Percentiles rank a stretch among this genome's conserved stretches.
Evolutionary conservation across 2,329 filamentous ascomycete genomes (phyloP).

Genomic region (Nigrograna mackinnonii): DNA sequence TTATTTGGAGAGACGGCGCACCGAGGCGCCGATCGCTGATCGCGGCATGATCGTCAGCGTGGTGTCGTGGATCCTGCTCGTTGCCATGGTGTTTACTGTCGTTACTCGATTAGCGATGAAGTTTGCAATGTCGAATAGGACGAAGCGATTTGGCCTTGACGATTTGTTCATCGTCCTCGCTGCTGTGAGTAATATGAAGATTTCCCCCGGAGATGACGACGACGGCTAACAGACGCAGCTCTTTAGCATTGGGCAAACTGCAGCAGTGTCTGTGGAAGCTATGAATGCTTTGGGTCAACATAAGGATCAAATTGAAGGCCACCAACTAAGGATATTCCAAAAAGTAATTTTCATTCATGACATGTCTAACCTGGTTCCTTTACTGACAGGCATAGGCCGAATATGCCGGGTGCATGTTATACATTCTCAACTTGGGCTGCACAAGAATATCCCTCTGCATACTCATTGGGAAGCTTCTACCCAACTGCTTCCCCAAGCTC

Average conservation of each 20-base stretch:
- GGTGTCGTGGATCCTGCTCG: conserved; percentile 31
- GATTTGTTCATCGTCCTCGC: conserved; percentile 29
- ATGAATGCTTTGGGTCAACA: conserved; percentile 22
- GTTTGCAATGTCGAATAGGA: conserved; percentile 20
- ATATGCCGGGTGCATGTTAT: conserved; percentile 27
- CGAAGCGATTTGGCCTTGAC: conserved; percentile 17
- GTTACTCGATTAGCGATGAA: conserved; percentile 29
- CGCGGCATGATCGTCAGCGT: conserved; percentile 21
- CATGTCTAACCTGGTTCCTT: no score
- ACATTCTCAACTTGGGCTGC: conserved; percentile 34
- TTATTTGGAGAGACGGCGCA: conserved; percentile 14
- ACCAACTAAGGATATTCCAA: conserved; percentile 16
- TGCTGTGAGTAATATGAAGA: conserved; percentile 20
- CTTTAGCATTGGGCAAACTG: conserved; percentile 31
- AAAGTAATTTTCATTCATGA: conserved; percentile 22
- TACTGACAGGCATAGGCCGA: conserved; percentile 21
- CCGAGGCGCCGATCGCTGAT: conserved; percentile 7
- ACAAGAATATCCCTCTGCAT: conserved; percentile 27
- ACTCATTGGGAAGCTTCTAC: conserved; percentile 25
- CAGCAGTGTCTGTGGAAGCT: conserved; percentile 26
- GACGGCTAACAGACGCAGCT: conserved; percentile 20
- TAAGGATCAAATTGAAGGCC: conserved; percentile 5
- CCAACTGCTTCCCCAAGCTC: conserved; percentile 17
- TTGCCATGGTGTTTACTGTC: conserved; percentile 21
- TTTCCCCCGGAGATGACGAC: background rate